Evolutionary conservation across 2,329 filamentous ascomycete genomes (phyloP).

Genomic region (Alternaria viburni): DNA sequence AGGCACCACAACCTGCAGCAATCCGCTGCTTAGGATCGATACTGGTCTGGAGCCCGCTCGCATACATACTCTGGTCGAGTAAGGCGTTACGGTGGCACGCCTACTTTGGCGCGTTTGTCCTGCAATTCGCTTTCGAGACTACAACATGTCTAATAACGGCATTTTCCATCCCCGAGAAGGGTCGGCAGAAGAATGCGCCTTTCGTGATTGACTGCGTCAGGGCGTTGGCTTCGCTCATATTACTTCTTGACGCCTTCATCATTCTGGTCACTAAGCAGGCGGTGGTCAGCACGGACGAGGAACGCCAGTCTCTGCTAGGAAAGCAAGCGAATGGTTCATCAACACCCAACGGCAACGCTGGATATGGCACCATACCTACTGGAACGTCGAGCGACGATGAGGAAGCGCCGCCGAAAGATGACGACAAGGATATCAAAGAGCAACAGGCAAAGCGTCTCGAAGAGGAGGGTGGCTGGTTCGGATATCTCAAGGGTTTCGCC

Average conservation of each 20-base stretch:
- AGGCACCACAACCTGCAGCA: constrained; percentile 41
- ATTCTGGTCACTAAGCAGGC: constrained; percentile 35
- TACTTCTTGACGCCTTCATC: constrained; percentile 37
- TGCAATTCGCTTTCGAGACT: constrained; percentile 42
- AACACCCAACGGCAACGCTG: constrained; percentile 47
- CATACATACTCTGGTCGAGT: constrained; percentile 29
- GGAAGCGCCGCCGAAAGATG: constrained; percentile 60
- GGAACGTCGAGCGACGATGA: constrained; percentile 22
- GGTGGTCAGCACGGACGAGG: constrained; percentile 57
- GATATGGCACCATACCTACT: constrained; percentile 44
- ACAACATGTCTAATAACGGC: constrained; percentile 34
- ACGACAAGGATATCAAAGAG: constrained; percentile 61
- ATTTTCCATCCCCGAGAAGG: constrained; percentile 20
- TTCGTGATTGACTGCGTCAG: constrained; percentile 33
- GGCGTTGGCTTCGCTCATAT: constrained; percentile 27
- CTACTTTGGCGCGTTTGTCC: constrained; percentile 42
- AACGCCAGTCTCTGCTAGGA: constrained; percentile 64
- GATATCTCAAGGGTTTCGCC: constrained; percentile 75
- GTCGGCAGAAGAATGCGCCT: constrained; percentile 25
- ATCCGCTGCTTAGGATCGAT: constrained; percentile 45
- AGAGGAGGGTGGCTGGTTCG: constrained; percentile 77
- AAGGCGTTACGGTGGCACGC: constrained; percentile 40
- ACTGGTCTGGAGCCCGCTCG: constrained; percentile 40
- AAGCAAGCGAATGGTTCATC: constrained; percentile 47
- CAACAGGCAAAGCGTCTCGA: constrained; percentile 67